Base-by-base conservation (phyloP, 2,329 filamentous ascomycete genomes). In the Pyrenophora tritici-repentis region DNA sequence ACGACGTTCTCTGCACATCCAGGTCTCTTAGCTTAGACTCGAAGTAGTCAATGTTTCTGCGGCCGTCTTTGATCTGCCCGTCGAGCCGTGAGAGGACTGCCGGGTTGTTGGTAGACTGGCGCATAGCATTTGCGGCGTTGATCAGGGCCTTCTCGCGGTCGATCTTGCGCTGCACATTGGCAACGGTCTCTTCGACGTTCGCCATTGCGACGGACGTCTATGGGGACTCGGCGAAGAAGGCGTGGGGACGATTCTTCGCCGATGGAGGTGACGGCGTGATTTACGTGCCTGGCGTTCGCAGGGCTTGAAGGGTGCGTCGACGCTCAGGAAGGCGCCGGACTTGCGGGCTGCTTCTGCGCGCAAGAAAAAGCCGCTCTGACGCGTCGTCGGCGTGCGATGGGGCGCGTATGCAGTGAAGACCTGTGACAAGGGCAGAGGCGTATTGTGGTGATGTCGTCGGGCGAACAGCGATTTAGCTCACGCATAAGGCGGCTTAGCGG, bases 71-170 rank as follows among this genome's bases (percentile, higher is more conserved):
- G 77, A 99, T 95, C 77, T 97, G 91, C 58, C 87, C 89, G 72
- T 97, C 93, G 74, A 96, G 86, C 70, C 91, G 86, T 66, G 92
- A 92, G 71, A 91, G 88, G 60, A 97, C 93, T 56, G 86, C 84
- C 64, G 92, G 89, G 76, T 99, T 99, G 79, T 91, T 90, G 65
- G 93, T 97, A 75, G 94, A 92, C 77, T 92, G 88, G 77, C 91
- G 89, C 92, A 99, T 96, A 66, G 89, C 86, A 77, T 90, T 94
- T 64, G 93, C 93, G 68, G 91, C 93, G 75, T 89, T 89, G 81
- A 99, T 94, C 71, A 97, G 86, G 68, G 88, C 89, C 82, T 92
- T 93, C 78, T 99, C 94, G 74, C 93, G 87, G 81, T 97, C 91
- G 76, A 99, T 97, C 88, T 99, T 97, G 80, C 87, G 89, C 79